Percentiles rank a stretch among this genome's conserved stretches.
Evolutionary conservation across 2,329 filamentous ascomycete genomes (phyloP).

Genomic region (Plectosphaerella cucumerina): DNA sequence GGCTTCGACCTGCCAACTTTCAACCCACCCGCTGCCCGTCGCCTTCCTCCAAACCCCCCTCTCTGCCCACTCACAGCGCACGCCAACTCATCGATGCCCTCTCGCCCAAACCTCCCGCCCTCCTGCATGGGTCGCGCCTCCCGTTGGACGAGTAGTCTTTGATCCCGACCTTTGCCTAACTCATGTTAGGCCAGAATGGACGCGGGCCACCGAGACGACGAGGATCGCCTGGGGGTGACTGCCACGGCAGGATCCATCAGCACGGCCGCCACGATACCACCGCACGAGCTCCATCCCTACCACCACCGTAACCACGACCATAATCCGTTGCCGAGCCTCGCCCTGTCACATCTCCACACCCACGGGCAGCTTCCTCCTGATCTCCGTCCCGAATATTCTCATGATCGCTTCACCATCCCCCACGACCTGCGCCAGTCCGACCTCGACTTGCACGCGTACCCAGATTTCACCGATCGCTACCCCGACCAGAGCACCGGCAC

Average conservation of each 20-base stretch:
- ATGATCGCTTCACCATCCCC: conserved; percentile 16
- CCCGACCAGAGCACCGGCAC: conserved; percentile 8
- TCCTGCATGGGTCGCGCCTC: conserved; percentile 37
- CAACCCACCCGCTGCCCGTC: conserved; percentile 8
- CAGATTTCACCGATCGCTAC: conserved; percentile 9
- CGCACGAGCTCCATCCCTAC: conserved; percentile 17
- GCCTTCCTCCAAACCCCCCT: conserved; percentile 13
- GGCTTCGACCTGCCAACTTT: not conserved
- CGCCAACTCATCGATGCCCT: conserved; percentile 45
- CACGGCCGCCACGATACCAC: conserved; percentile 6
- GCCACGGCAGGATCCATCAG: conserved; percentile 9
- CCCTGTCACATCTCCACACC: not conserved
- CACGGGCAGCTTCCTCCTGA: conserved; percentile 4
- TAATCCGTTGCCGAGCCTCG: not conserved
- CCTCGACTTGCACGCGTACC: not conserved
- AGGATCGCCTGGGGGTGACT: conserved; percentile 28
- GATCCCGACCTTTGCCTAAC: conserved; percentile 34
- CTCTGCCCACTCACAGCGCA: conserved; percentile 26
- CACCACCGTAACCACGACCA: conserved; percentile 23
- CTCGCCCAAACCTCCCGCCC: conserved; percentile 27
- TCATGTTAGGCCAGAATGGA: conserved; percentile 46
- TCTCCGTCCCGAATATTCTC: conserved; percentile 18
- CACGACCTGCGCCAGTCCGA: conserved; percentile 13
- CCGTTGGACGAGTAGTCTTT: conserved; percentile 32
- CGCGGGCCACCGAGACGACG: conserved; percentile 38